Base-by-base conservation (phyloP, 495 filamentous ascomycete genomes). In the Bacidia rubella region DNA sequence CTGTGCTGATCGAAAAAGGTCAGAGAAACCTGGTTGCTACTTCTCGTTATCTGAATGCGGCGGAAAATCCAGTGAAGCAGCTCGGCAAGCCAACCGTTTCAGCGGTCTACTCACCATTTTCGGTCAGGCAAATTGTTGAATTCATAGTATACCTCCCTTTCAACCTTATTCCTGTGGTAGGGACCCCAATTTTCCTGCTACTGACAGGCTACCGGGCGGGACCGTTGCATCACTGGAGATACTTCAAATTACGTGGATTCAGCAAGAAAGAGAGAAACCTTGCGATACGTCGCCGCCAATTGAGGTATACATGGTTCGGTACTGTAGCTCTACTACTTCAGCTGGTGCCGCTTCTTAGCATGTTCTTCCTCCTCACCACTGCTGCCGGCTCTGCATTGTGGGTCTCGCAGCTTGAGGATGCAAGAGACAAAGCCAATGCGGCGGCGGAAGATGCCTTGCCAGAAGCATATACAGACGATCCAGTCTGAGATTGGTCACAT, bases 41-140 rank as follows among this genome's bases (percentile, higher is more conserved):
- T 4, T 75, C 70, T 26, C 66, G 80, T 22, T 70, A 78, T 2
- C 67, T 85, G 20, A 67, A 76, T 47, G 70, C 72, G 2, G 71
- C 65, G 12, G 66, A 71, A 17, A 66, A 77, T 52, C 74, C 78
- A 5, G 69, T 76, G 11, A 67, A 70, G 52, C 67, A 73, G 23
- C 74, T 85, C 2, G 81, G 80, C 24, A 78, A 75, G 49, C 77
- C 79, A 5, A 76, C 70, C 2, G 69, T 64, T 32, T 72, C 71
- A 41, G 76, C 78, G 1, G 67, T 78, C 24, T 85, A 83, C 60
- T 71, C 77, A 3, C 81, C 81, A 1, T 83, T 85, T 55, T 87
- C 83, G 51, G 57, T 85, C 12, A 74, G 78, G n/a, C 84, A 90
- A 60, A 88, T 88, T 50, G 56, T 81, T 50, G 85, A 90, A 65